A percentile compares a stretch with the other conserved stretches of the same genome.
These are phyloP conservation scores for Cordyceps farinosa DNA, from an alignment of 2,329 filamentous ascomycete species.

Conservation along the genomic window DNA sequence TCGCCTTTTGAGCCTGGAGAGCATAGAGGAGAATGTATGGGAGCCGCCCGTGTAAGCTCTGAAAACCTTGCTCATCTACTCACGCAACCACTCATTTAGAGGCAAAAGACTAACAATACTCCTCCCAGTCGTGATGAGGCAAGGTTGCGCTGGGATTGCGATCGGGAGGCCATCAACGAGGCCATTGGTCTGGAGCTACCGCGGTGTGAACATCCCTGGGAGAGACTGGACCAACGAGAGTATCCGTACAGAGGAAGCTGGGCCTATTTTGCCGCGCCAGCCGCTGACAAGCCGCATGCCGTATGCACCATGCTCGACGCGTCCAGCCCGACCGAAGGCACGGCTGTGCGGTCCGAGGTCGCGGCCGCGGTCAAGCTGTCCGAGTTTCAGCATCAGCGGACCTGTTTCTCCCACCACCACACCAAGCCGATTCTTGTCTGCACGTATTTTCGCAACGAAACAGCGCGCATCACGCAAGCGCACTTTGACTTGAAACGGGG, in stretches of 20 bases:
- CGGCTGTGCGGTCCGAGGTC: neutral
- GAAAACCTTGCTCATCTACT: no score
- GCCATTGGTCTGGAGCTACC: neutral
- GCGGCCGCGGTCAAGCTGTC: neutral
- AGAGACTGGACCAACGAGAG: fast-evolving
- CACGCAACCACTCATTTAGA: no score
- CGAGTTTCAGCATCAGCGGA: neutral
- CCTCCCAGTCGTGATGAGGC: neutral
- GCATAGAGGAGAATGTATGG: neutral
- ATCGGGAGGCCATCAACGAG: neutral
- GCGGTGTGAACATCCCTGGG: neutral
- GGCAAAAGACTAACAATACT: neutral
- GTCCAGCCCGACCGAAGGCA: neutral
- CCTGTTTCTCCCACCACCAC: neutral
- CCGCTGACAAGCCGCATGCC: neutral
- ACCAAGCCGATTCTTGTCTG: neutral
- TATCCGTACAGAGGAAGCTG: neutral
- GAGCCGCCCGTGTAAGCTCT: neutral
- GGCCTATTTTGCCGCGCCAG: neutral
- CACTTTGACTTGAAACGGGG: neutral
- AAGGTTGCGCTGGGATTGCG: neutral
- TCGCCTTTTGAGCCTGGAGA: neutral
- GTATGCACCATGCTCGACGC: constrained; percentile 4
- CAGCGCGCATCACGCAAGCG: neutral
- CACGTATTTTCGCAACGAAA: neutral